Evolutionary conservation across 2,329 filamentous ascomycete genomes (phyloP), one percentile per base, ranked within the genome.

Genomic region (Elsinoe ampelina): DNA sequence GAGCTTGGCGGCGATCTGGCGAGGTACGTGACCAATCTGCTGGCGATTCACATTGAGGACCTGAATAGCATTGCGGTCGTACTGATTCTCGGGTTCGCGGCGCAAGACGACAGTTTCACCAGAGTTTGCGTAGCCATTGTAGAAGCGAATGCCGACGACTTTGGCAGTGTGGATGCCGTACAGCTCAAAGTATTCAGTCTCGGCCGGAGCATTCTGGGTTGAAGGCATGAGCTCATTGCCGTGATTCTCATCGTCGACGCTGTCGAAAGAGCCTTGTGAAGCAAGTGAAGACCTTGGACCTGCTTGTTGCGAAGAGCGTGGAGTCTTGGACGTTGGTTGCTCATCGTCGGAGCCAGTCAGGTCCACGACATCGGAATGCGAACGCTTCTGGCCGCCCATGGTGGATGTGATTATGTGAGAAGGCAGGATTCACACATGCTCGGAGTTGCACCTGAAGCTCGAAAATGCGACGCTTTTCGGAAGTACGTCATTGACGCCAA

Each of bases 21-120:
- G 76, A 5, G 87, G 85, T 39, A 95, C 75, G 69, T 95, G 89
- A 0, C 89, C 89, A 63, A 95, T 87, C 64, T 95, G 89, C 6
- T 70, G 68, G 13, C 82, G 80, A 65, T 86, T 79, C 12, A 91
- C 87, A 68, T 93, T 95, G 63, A 87, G 78, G 1, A 95, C 81
- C 59, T 65, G 51, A 67, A 75, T 75, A n/a, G 55, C 51, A 42
- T 60, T 59, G 22, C 50, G 43, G 13, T 58, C 58, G 52, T 68
- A 70, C 61, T 71, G 74, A 64, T 92, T 92, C 1, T 70, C 65
- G 1, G 86, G 84, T 65, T 92, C 85, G 65, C 87, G 75, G 35
- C 73, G 74, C 55, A 85, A 72, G 47, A 84, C 68, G 2, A 88
- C 82, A 55, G 79, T 74, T 66, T 89, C 85, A 20, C 83, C 83